Evolutionary conservation across 805 yeast genomes (phyloP), one percentile per base, ranked within the genome.

Genomic region (Vanderwaltozyma verrucispora): DNA sequence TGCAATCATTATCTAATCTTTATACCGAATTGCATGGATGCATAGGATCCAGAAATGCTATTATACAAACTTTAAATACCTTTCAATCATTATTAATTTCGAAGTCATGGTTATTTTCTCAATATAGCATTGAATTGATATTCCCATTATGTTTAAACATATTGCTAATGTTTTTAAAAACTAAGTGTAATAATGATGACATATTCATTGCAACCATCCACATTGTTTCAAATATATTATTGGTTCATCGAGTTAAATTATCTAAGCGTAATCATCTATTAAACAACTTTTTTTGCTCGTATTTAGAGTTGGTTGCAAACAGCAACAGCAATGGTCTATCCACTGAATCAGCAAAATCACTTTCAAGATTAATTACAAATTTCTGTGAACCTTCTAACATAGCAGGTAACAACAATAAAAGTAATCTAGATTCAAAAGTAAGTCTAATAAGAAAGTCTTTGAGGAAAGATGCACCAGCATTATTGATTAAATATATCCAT

Each of bases 241-340:
- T 85, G 20, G 69, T 69, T 50, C 92, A 85, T 49, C 70, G 96
- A 37, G 73, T 65, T 51, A 72, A 86, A 49, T 61, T 88, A 15
- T 67, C 79, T 0, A 75, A 78, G 27, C 74, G 96, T 52, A 77
- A 83, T 50, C 94, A 86, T 54, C 50, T 87, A 32, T 46, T 86
- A 3, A 61, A 74, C 7, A 48, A 65, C 1, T 54, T 71, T 1
- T 63, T 80, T 31, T 64, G 69, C 12, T 60, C 73, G 3, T 58
- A 79, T 34, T 58, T 89, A 52, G 69, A 63, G 33, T 56, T 69
- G 1, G 48, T 82, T 47, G 60, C 63, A 37, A 54, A 34, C 42
- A 46, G 15, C 33, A 37, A 24, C 40, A 46, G 13, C 9, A 46
- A 44, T 38, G 49, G 16, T 21, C 40, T 60, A 16, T 41, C 55